phyloP scores from a whole-genome alignment of 345 rosid genomes.

The Populus davidiana region DNA sequence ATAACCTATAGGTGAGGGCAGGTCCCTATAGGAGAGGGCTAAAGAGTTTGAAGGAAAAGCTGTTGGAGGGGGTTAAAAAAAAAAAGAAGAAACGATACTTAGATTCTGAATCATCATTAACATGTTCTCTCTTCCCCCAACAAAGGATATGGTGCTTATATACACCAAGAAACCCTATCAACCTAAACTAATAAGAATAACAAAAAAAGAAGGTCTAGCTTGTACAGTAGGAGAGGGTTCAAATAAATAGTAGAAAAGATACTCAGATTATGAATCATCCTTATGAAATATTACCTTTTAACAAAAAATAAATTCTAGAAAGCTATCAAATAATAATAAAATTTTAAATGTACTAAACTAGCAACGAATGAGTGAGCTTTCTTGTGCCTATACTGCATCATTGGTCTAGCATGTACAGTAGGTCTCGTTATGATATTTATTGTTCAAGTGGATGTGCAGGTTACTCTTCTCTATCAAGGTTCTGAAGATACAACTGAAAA shows the following conservation, averaged over 20 bases:
- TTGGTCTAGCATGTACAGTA: neutral
- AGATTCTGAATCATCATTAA: neutral
- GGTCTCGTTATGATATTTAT: neutral
- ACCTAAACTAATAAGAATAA: neutral
- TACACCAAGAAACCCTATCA: neutral
- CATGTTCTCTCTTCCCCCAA: neutral
- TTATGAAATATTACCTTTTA: neutral
- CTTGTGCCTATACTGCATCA: neutral
- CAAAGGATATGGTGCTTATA: neutral
- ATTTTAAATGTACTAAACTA: neutral
- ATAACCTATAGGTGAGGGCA: neutral
- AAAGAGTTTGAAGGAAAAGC: neutral
- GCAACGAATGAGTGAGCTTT: neutral
- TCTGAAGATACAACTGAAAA: constrained; percentile 60
- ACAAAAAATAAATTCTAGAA: no score
- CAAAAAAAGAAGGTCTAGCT: no score
- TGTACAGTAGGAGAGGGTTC: no score
- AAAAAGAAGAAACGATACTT: neutral
- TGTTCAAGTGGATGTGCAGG: constrained; percentile 37
- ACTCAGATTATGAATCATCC: no score
- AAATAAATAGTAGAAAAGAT: no score
- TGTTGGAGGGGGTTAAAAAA: neutral
- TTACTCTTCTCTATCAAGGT: constrained; percentile 84
- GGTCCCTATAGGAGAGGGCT: neutral
- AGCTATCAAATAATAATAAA: no score